A percentile compares a stretch with the other conserved stretches of the same genome.
phyloP scores from a whole-genome alignment of 306 rosid genomes.

The Crataegus laevigata region DNA sequence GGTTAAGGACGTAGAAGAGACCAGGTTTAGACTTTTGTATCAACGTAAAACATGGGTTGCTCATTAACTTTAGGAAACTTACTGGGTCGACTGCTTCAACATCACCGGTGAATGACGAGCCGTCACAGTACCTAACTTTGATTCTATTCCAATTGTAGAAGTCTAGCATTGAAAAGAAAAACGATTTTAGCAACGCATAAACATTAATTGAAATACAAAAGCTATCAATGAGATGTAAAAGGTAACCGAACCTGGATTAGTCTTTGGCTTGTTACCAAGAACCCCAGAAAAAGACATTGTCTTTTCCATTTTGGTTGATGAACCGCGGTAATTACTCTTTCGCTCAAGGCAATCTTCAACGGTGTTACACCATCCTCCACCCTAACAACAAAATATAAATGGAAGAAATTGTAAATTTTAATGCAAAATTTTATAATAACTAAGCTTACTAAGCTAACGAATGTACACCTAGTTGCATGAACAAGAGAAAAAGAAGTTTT shows the following conservation, averaged over 20 bases:
- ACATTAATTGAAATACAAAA: too few relatives aligned
- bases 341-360: slow-evolving; percentile 70
- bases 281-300: slow-evolving; percentile 69
- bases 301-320: slow-evolving; percentile 64
- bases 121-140: slow-evolving; percentile 94
- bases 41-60: not conserved
- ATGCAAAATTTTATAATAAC: too few relatives aligned
- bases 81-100: slow-evolving; percentile 71
- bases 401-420: not conserved
- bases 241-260: slow-evolving; percentile 71
- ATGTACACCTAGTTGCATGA: too few relatives aligned
- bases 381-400: slow-evolving; percentile 33
- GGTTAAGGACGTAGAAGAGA: not conserved
- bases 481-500: too few relatives aligned
- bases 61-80: slow-evolving; percentile 26
- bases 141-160: slow-evolving; percentile 85
- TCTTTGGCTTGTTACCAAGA: slow-evolving; percentile 33
- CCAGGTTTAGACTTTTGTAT: not conserved
- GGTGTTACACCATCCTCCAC: slow-evolving; percentile 98
- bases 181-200: not conserved
- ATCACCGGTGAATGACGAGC: slow-evolving; percentile 91
- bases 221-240: not conserved
- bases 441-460: too few relatives aligned
- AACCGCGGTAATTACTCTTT: slow-evolving; percentile 57
- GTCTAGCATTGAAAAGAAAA: slow-evolving; percentile 32